Conservation (phyloP, 75 land plant species). For the Larix kaempferi region DNA sequence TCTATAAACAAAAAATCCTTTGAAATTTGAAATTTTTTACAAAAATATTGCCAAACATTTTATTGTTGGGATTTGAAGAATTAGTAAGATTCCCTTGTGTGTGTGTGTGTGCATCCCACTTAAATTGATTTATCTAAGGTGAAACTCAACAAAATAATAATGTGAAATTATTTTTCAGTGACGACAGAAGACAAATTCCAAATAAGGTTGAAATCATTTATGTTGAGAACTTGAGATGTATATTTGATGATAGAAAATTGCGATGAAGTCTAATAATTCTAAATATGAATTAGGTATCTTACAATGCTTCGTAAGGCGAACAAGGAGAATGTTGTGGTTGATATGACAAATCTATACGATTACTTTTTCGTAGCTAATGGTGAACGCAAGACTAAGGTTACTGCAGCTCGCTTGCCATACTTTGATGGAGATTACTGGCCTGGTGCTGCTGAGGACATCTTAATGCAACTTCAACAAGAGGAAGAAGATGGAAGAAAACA, state of each 20-base stretch:
- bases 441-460: conserved; percentile 51
- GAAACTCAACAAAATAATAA: neutral
- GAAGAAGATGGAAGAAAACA: conserved; percentile 37
- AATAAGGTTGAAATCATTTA: neutral
- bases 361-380: conserved; percentile 25
- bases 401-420: conserved; percentile 36
- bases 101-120: neutral
- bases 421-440: conserved; percentile 60
- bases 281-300: conserved; percentile 17
- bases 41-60: no score
- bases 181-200: neutral
- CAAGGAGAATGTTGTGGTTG: conserved; percentile 30
- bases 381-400: conserved; percentile 34
- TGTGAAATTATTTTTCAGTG: neutral
- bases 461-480: conserved; percentile 26
- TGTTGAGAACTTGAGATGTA: no score
- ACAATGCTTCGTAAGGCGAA: conserved; percentile 38
- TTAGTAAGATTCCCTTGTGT: no score
- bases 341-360: conserved; percentile 38
- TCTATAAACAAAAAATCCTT: no score
- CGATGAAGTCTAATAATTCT: no score
- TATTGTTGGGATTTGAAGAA: no score
- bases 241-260: no score
- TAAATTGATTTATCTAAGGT: neutral
- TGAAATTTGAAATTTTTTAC: no score